Evolutionary conservation across 805 yeast species (phyloP).

Genomic region (Vanderwaltozyma tropicalis): DNA sequence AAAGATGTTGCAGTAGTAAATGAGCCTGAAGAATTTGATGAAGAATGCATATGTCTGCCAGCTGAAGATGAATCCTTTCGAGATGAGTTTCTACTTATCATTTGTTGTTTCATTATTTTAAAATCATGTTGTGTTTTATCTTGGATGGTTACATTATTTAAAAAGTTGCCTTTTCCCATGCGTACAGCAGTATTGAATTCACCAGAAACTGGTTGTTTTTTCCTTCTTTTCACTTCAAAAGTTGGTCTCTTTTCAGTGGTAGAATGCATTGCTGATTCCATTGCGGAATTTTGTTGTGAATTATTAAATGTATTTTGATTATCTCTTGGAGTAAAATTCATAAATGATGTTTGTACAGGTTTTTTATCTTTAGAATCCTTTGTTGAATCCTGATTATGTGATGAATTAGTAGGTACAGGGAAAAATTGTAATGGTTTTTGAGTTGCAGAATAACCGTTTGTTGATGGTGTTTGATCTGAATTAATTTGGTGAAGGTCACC

Average conservation of each 20-base stretch:
- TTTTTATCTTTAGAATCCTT: background rate
- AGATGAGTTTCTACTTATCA: constrained; percentile 9
- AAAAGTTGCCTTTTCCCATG: too few relatives aligned
- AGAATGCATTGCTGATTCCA: too few relatives aligned
- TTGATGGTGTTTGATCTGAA: constrained; percentile 12
- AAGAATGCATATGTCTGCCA: background rate
- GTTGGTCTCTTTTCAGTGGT: too few relatives aligned
- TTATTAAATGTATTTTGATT: too few relatives aligned
- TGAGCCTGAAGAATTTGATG: constrained; percentile 1
- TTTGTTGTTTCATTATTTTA: constrained; percentile 13
- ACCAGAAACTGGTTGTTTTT: background rate
- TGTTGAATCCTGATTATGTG: constrained; percentile 5
- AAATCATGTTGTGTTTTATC: constrained; percentile 24
- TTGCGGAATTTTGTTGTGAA: too few relatives aligned
- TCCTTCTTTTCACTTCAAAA: constrained; percentile 1
- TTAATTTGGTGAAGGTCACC: background rate
- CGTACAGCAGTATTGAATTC: background rate
- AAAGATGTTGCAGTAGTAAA: constrained; percentile 17
- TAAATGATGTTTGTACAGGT: constrained; percentile 2
- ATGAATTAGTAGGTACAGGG: constrained; percentile 20
- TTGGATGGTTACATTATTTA: constrained; percentile 8
- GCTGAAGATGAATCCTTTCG: background rate
- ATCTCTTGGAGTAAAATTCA: constrained; percentile 14
- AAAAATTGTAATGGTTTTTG: constrained; percentile 28
- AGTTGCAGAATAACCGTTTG: constrained; percentile 21